A percentile compares a stretch with the other conserved stretches of the same genome.
phyloP scores from a whole-genome alignment of 371 early-diverging fungal species.

The Mucor irregularis region DNA sequence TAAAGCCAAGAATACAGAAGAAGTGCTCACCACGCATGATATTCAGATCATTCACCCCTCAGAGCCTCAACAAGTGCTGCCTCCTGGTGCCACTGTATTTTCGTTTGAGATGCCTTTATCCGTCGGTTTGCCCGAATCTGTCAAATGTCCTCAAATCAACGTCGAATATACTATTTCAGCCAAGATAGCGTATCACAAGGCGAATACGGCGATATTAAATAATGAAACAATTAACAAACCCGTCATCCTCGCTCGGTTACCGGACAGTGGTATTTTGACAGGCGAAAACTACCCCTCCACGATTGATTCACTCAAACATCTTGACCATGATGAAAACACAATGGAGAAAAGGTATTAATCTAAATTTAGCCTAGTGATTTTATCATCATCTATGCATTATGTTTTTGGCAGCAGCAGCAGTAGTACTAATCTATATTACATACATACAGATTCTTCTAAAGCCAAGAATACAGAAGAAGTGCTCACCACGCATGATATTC shows the following conservation, averaged over 20 bases:
- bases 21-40: too few relatives aligned
- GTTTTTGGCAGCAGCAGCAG: too few relatives aligned
- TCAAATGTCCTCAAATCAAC: constrained; percentile 16
- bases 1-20: too few relatives aligned
- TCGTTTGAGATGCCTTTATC: constrained; percentile 34
- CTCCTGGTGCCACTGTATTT: constrained; percentile 8
- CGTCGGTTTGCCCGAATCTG: constrained; percentile 23
- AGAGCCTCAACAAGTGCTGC: background rate
- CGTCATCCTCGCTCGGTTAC: constrained; percentile 21
- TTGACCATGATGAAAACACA: too few relatives aligned
- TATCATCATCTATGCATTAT: too few relatives aligned
- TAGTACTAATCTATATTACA: too few relatives aligned
- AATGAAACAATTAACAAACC: constrained; percentile 10
- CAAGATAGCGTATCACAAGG: constrained; percentile 3
- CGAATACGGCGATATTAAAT: background rate
- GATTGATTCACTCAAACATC: constrained; percentile 22
- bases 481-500: too few relatives aligned
- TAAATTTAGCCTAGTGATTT: too few relatives aligned
- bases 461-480: too few relatives aligned
- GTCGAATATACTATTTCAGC: constrained; percentile 14
- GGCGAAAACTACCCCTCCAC: constrained; percentile 14
- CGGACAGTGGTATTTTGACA: constrained; percentile 11
- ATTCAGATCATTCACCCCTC: too few relatives aligned
- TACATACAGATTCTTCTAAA: too few relatives aligned
- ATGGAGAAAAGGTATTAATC: too few relatives aligned